phyloP scores from a whole-genome alignment of 495 filamentous ascomycete species.

The Trichocladium antarcticum region DNA sequence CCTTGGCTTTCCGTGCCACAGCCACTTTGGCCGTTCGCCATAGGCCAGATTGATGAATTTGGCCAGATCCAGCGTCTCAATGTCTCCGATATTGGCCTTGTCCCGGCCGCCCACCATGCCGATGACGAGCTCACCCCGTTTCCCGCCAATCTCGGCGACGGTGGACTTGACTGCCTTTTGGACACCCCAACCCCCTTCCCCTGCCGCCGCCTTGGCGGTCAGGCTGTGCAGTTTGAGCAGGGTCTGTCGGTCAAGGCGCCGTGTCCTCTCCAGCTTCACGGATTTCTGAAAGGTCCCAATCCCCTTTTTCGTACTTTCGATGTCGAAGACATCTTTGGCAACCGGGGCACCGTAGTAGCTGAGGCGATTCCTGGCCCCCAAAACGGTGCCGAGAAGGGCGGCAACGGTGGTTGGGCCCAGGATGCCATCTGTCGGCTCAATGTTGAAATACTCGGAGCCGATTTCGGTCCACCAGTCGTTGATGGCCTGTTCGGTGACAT shows the following conservation, averaged over 20 bases:
- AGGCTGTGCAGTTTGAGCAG: constrained; percentile 65
- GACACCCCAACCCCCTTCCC: constrained; percentile 59
- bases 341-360: constrained; percentile 71
- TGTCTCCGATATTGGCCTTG: constrained; percentile 78
- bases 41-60: constrained; percentile 63
- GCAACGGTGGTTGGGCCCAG: constrained; percentile 87
- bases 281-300: constrained; percentile 83
- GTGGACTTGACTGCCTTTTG: constrained; percentile 91
- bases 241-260: constrained; percentile 72
- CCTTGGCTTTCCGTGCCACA: constrained; percentile 82
- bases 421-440: constrained; percentile 85
- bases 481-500: constrained; percentile 81
- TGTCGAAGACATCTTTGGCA: constrained; percentile 84
- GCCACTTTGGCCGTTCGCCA: constrained; percentile 77
- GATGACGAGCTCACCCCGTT: constrained; percentile 86
- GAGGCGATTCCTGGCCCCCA: constrained; percentile 82
- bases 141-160: constrained; percentile 87
- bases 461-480: constrained; percentile 96
- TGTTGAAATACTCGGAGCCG: constrained; percentile 77
- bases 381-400: constrained; percentile 72
- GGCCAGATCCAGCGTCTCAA: constrained; percentile 85
- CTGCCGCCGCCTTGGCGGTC: constrained; percentile 78
- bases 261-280: constrained; percentile 64
- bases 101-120: constrained; percentile 83
- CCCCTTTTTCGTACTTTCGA: constrained; percentile 66